Percentiles rank a stretch among this genome's conserved stretches.
These are phyloP conservation scores for Clonostachys solani DNA, from an alignment of 2,329 filamentous ascomycete genomes.

Conservation along the genomic window DNA sequence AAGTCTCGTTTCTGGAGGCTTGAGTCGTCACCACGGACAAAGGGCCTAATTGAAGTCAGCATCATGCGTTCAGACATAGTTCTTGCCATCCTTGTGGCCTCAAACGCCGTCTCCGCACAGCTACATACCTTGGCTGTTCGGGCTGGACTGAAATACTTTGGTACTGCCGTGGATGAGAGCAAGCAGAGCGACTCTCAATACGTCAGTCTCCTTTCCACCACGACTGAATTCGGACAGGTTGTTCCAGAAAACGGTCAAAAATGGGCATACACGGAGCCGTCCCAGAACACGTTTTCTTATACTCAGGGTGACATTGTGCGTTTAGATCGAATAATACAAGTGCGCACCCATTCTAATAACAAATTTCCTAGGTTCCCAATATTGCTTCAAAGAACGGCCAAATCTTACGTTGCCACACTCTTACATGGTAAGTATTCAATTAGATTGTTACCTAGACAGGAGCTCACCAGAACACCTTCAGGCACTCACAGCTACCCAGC, in stretches of 20 bases:
- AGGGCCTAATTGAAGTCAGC: too few species aligned
- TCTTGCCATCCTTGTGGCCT: not conserved
- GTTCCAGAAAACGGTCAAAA: conserved; percentile 61
- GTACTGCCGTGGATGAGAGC: conserved; percentile 58
- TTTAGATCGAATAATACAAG: too few species aligned
- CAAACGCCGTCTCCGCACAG: conserved; percentile 13
- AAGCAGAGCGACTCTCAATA: conserved; percentile 53
- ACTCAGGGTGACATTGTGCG: conserved; percentile 47
- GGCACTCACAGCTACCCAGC: not conserved
- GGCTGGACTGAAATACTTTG: conserved; percentile 58
- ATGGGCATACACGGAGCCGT: conserved; percentile 60
- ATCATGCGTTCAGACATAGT: not conserved
- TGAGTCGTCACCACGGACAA: too few species aligned
- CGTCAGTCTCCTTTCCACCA: conserved; percentile 48
- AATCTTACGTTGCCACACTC: conserved; percentile 58
- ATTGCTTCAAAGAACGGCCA: conserved; percentile 42
- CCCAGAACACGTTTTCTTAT: conserved; percentile 52
- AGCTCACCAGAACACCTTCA: too few species aligned
- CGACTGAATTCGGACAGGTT: conserved; percentile 57
- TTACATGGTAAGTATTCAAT: conserved; percentile 32
- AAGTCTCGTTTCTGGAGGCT: too few species aligned
- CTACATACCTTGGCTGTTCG: conserved; percentile 50
- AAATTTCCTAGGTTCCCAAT: conserved; percentile 16
- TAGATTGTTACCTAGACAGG: too few species aligned
- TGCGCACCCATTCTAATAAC: too few species aligned